Evolutionary conservation across 2,329 filamentous ascomycete genomes (phyloP).

Genomic region (Cryphonectria parasitica): DNA sequence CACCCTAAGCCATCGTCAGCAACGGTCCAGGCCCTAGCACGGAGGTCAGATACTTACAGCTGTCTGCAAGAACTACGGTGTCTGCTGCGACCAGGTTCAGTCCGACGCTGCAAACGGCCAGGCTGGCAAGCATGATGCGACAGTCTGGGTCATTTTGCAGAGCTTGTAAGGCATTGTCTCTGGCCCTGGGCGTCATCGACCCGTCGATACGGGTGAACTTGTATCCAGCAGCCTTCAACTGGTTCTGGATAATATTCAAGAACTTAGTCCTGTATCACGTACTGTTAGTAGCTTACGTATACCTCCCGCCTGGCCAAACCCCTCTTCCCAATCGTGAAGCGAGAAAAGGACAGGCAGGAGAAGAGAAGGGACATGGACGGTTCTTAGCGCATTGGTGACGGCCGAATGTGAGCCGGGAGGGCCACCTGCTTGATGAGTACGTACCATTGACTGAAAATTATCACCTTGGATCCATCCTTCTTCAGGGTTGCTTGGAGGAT

Average conservation of each 20-base stretch:
- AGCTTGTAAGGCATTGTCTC: slow-evolving; percentile 72
- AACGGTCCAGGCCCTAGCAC: neutral
- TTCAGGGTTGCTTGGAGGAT: slow-evolving; percentile 72
- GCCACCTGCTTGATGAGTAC: neutral
- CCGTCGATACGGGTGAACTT: slow-evolving; percentile 78
- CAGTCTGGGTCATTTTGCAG: slow-evolving; percentile 70
- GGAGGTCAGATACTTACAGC: slow-evolving; percentile 52
- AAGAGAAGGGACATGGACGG: neutral
- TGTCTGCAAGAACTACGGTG: slow-evolving; percentile 81
- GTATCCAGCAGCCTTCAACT: slow-evolving; percentile 64
- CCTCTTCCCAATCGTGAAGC: neutral
- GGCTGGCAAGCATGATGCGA: slow-evolving; percentile 78
- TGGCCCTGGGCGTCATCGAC: slow-evolving; percentile 69
- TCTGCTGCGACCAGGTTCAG: slow-evolving; percentile 86
- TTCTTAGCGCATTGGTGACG: neutral
- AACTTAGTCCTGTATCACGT: slow-evolving; percentile 57
- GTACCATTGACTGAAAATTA: slow-evolving; percentile 75
- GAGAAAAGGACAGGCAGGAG: neutral
- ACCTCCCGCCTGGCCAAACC: neutral
- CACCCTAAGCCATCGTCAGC: slow-evolving; percentile 58
- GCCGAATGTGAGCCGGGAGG: neutral
- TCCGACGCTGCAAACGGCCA: slow-evolving; percentile 82
- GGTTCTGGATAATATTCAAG: slow-evolving; percentile 70
- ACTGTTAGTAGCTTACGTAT: neutral
- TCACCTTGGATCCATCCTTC: slow-evolving; percentile 66